Conservation (phyloP, 2,329 filamentous ascomycete species). For the Cordyceps cateniannulata region DNA sequence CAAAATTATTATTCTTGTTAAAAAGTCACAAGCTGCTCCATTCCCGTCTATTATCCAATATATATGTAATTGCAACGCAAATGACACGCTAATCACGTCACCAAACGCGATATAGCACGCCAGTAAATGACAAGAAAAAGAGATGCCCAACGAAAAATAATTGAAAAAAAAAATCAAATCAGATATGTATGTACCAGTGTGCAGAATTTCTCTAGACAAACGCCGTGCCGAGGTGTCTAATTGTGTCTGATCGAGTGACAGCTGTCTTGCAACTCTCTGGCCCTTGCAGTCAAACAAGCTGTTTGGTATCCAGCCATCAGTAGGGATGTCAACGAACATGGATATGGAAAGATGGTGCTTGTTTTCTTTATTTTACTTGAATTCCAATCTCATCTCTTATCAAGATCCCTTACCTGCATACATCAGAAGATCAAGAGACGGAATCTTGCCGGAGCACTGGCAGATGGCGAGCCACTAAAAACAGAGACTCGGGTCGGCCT, state of each 20-base stretch:
- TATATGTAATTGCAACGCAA: no score
- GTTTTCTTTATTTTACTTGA: no score
- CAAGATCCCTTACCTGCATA: neutral
- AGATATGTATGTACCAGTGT: neutral
- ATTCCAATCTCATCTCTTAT: no score
- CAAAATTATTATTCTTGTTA: no score
- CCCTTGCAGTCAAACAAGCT: neutral
- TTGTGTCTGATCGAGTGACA: slow-evolving; percentile 1
- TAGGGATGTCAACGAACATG: neutral
- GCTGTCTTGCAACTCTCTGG: neutral
- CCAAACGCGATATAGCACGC: no score
- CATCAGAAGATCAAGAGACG: neutral
- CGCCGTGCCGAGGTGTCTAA: neutral
- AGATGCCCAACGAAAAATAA: neutral
- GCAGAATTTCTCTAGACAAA: slow-evolving; percentile 1
- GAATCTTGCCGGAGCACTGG: no score
- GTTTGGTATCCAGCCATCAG: neutral
- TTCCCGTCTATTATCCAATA: no score
- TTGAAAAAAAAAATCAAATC: neutral
- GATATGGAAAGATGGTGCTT: neutral
- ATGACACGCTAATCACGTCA: no score
- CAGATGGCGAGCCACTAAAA: neutral
- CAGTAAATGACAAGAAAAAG: neutral
- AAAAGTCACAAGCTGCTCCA: no score
- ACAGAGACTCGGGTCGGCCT: neutral